Conservation (phyloP, 2,329 filamentous ascomycete species). For the Lojkania enalia region DNA sequence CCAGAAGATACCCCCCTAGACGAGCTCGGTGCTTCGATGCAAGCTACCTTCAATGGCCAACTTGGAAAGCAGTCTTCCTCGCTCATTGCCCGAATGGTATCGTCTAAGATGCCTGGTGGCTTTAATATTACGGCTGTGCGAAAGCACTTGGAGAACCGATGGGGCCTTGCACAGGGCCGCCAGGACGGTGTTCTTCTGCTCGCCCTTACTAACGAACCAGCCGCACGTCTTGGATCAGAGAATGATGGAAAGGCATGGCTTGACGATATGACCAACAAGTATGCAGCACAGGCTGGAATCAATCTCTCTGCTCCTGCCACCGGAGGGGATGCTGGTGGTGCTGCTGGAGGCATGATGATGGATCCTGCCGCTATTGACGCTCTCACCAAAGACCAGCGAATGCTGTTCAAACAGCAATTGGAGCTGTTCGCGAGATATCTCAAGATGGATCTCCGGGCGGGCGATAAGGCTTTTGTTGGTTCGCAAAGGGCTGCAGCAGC, state of each 20-base stretch:
- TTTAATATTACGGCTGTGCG: constrained; percentile 97
- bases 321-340: constrained; percentile 71
- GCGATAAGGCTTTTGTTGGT: constrained; percentile 87
- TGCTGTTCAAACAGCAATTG: constrained; percentile 96
- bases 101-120: constrained; percentile 98
- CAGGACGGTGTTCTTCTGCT: constrained; percentile 90
- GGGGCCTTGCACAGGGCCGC: constrained; percentile 82
- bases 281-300: constrained; percentile 81
- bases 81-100: constrained; percentile 90
- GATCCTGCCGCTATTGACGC: constrained; percentile 96
- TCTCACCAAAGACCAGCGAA: constrained; percentile 92
- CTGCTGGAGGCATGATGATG: constrained; percentile 96
- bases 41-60: constrained; percentile 98
- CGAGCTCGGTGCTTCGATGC: constrained; percentile 92
- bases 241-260: constrained; percentile 90
- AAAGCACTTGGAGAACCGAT: constrained; percentile 93
- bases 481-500: constrained; percentile 84
- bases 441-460: constrained; percentile 95
- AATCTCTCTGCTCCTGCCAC: constrained; percentile 74
- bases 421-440: constrained; percentile 94
- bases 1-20: constrained; percentile 96
- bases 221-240: constrained; percentile 85
- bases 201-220: constrained; percentile 89
- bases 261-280: constrained; percentile 86
- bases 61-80: constrained; percentile 95